Percentiles rank a stretch among this genome's conserved stretches.
phyloP scores from a whole-genome alignment of 2,329 filamentous ascomycete genomes.

The Calonectria pseudoturangicola region DNA sequence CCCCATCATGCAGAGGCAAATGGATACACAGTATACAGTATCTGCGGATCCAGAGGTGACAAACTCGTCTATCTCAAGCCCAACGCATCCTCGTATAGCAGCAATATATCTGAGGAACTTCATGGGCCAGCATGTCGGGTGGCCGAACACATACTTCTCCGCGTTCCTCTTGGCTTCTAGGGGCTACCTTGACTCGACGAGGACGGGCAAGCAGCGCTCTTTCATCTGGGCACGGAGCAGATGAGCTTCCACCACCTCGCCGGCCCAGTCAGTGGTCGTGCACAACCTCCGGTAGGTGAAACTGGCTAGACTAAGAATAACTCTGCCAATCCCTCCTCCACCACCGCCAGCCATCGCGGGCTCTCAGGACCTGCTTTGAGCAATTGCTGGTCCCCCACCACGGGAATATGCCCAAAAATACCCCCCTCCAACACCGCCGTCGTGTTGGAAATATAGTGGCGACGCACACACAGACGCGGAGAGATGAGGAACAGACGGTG shows the following conservation, averaged over 20 bases:
- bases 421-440: conserved; percentile 7
- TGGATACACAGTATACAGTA: neutral
- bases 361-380: neutral
- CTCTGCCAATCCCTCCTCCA: neutral
- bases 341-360: neutral
- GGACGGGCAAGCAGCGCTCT: neutral
- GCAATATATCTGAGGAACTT: conserved; percentile 19
- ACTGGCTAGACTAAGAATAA: conserved; percentile 7
- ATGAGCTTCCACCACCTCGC: conserved; percentile 5
- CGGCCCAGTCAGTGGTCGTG: conserved; percentile 7
- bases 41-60: conserved; percentile 10
- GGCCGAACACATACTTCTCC: neutral
- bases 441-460: conserved; percentile 10
- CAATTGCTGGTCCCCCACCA: neutral
- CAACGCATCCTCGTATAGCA: neutral
- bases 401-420: conserved; percentile 15
- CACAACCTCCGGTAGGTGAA: conserved; percentile 19
- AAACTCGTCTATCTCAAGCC: conserved; percentile 11
- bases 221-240: conserved; percentile 19
- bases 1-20: neutral
- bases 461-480: conserved; percentile 3
- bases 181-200: neutral
- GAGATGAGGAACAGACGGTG: conserved; percentile 7
- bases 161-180: conserved; percentile 16
- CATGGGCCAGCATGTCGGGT: conserved; percentile 13